These are phyloP conservation scores for Hypericum androsaemum DNA, from an alignment of 345 rosid genomes.

Conservation along the genomic window DNA sequence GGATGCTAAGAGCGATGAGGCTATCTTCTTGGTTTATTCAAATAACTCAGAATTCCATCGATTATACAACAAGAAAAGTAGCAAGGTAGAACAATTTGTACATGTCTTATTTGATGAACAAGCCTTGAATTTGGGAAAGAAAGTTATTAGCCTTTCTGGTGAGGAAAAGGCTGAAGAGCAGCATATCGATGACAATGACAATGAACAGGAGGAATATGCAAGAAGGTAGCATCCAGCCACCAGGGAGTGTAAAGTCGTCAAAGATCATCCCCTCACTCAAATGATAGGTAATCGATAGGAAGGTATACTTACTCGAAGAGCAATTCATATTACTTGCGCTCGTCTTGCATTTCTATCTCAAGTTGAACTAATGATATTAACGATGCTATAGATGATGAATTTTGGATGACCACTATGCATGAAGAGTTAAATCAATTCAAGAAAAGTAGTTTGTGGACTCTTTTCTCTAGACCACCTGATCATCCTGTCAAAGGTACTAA, in stretches of 20 bases:
- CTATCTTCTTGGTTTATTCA: no score
- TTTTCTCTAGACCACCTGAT: background rate
- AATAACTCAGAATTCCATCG: background rate
- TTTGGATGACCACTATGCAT: background rate
- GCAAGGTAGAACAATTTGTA: background rate
- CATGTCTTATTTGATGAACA: background rate
- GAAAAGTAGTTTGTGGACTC: background rate
- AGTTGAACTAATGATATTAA: background rate
- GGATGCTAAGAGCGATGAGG: background rate
- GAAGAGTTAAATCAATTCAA: background rate
- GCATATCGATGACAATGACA: background rate
- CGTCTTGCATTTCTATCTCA: background rate
- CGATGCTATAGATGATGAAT: background rate
- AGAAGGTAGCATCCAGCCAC: no score
- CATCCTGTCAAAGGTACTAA: background rate
- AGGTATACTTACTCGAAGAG: no score
- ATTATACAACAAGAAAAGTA: background rate
- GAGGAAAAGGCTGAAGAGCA: background rate
- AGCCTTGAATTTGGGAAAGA: no score
- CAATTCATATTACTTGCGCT: no score
- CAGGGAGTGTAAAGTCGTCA: no score
- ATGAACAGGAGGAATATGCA: no score
- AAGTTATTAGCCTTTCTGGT: no score
- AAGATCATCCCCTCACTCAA: no score
- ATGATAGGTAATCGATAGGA: no score